Percentiles rank a stretch among this genome's conserved stretches.
Conservation (phyloP, 106 monocot genomes). For the Dendrobium officinale region DNA sequence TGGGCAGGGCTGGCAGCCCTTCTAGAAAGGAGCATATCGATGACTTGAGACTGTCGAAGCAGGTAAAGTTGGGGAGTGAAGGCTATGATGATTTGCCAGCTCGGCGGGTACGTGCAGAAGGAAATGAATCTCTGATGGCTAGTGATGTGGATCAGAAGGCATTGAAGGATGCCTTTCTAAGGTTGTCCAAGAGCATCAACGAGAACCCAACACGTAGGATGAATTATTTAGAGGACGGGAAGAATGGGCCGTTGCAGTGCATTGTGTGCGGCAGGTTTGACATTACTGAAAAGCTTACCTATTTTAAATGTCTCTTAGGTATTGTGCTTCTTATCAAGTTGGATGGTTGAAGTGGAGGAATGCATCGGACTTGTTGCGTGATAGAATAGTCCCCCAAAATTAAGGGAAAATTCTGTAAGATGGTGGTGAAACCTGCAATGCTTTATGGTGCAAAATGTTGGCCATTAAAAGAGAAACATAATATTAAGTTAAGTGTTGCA, state of each 20-base stretch:
- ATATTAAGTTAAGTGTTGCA: no score
- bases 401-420: no score
- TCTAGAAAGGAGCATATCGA: constrained; percentile 14
- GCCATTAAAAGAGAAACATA: no score
- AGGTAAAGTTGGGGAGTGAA: constrained; percentile 33
- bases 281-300: neutral
- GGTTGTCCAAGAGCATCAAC: constrained; percentile 58
- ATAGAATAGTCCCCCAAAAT: no score
- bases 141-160: constrained; percentile 47
- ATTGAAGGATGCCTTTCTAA: constrained; percentile 72
- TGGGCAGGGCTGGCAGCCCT: constrained; percentile 14
- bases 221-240: constrained; percentile 61
- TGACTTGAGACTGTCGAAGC: constrained; percentile 36
- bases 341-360: no score
- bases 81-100: constrained; percentile 16
- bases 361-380: no score
- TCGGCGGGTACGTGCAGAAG: constrained; percentile 12
- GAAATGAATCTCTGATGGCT: neutral
- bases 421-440: no score
- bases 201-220: constrained; percentile 42
- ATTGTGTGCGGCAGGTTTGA: constrained; percentile 87
- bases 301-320: neutral
- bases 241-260: constrained; percentile 51
- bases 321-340: neutral
- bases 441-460: no score